phyloP scores from a whole-genome alignment of 2,329 filamentous ascomycete genomes.

The Elsinoe australis region DNA sequence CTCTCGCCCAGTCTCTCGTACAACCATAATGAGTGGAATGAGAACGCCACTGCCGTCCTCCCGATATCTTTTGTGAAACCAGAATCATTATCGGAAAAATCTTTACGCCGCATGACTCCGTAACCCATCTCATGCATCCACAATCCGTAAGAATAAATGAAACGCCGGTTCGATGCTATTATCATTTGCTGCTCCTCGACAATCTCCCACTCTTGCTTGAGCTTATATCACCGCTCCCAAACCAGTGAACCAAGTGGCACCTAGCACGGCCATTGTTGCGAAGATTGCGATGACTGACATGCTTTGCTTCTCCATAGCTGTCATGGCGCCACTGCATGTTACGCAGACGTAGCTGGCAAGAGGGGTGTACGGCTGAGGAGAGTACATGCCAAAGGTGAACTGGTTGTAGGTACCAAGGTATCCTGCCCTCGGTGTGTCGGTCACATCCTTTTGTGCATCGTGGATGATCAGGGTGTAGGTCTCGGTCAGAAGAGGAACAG shows the following conservation, averaged over 20 bases:
- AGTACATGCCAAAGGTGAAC: conserved; percentile 58
- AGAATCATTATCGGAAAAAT: conserved; percentile 7
- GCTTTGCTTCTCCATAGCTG: conserved; percentile 47
- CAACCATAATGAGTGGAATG: conserved; percentile 6
- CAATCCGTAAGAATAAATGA: not conserved
- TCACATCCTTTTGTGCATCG: conserved; percentile 48
- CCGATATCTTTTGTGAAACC: not conserved
- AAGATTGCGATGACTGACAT: conserved; percentile 49
- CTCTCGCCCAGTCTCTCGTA: too few relatives aligned
- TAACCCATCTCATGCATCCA: not conserved
- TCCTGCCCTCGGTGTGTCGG: conserved; percentile 46
- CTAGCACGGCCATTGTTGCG: conserved; percentile 50
- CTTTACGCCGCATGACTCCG: not conserved
- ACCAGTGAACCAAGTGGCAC: conserved; percentile 22
- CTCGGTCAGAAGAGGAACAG: conserved; percentile 47
- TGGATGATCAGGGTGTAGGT: conserved; percentile 58
- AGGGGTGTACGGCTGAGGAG: conserved; percentile 44
- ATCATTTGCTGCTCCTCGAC: too few relatives aligned
- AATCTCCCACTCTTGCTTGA: not conserved
- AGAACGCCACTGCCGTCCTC: conserved; percentile 9
- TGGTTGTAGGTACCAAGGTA: conserved; percentile 46
- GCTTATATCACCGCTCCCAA: not conserved
- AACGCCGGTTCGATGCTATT: not conserved
- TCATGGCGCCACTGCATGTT: conserved; percentile 50
- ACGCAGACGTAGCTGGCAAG: conserved; percentile 42